These are phyloP conservation scores for Mycosphaerella sp. DNA, from an alignment of 2,329 filamentous ascomycete species.

Conservation along the genomic window DNA sequence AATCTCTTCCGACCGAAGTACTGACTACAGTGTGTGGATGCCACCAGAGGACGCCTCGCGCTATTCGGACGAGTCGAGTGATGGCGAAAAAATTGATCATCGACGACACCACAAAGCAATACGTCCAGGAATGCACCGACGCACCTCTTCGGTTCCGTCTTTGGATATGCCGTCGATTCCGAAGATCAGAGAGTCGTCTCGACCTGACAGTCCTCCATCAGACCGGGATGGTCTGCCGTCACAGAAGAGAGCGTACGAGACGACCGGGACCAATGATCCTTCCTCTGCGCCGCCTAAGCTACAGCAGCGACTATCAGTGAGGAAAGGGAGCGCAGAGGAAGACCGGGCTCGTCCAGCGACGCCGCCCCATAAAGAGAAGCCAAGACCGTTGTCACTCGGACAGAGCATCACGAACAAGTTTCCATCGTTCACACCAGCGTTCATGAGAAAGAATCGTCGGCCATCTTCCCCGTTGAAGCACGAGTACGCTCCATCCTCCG, in stretches of 20 bases:
- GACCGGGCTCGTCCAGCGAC: conserved; percentile 30
- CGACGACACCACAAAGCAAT: conserved; percentile 13
- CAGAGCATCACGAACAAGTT: conserved; percentile 24
- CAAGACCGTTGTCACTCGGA: conserved; percentile 23
- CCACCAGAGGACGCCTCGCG: conserved; percentile 37
- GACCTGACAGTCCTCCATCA: conserved; percentile 31
- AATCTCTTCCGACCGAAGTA: conserved; percentile 15
- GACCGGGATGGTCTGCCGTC: conserved; percentile 19
- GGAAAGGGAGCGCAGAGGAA: conserved; percentile 15
- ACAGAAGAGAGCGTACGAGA: conserved; percentile 16
- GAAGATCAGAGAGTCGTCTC: conserved; percentile 39
- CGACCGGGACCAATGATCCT: conserved; percentile 18
- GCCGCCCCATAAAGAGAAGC: conserved; percentile 18
- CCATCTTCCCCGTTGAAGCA: conserved; percentile 93
- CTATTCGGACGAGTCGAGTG: conserved; percentile 28
- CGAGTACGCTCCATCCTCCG: conserved; percentile 84
- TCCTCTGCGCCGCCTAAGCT: conserved; percentile 33
- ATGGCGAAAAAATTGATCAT: conserved; percentile 19
- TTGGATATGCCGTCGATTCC: conserved; percentile 42
- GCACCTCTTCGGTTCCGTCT: conserved; percentile 45
- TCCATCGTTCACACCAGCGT: conserved; percentile 33
- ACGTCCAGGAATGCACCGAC: conserved; percentile 37
- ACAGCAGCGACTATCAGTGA: conserved; percentile 27
- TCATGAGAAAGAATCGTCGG: conserved; percentile 52
- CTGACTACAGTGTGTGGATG: conserved; percentile 45